Evolutionary conservation across 768 basidiomycete genomes (phyloP).

Genomic region (Krasilnikovozyma curviuscula): DNA sequence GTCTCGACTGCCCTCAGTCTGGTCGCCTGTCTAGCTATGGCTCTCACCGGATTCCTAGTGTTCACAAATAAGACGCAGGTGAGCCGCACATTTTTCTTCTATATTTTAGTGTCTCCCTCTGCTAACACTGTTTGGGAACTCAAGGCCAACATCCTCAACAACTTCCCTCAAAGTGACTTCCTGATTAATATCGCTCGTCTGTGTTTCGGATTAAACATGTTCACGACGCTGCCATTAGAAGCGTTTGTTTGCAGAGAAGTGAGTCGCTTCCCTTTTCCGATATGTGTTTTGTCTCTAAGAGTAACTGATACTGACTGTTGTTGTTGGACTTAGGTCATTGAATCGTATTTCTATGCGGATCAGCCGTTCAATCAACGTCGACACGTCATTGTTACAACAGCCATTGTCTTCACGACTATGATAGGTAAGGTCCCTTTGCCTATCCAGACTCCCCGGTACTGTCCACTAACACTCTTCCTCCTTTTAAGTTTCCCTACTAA

Average conservation of each 20-base stretch:
- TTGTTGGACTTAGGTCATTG: conserved; percentile 46
- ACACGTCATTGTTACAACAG: conserved; percentile 70
- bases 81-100: background rate
- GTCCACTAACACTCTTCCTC: background rate
- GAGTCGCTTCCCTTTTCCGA: background rate
- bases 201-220: conserved; percentile 61
- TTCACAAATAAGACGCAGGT: conserved; percentile 16
- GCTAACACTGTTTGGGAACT: conserved; percentile 25
- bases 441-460: background rate
- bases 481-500: conserved; percentile 58
- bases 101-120: background rate
- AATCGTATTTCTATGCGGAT: conserved; percentile 86
- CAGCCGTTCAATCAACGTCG: conserved; percentile 29
- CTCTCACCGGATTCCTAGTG: conserved; percentile 52
- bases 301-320: background rate
- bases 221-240: conserved; percentile 87
- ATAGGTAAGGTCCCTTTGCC: conserved; percentile 36
- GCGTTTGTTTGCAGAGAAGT: conserved; percentile 90
- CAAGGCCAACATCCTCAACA: conserved; percentile 91
- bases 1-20: conserved; percentile 70
- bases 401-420: conserved; percentile 63
- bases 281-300: background rate
- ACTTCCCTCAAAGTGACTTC: conserved; percentile 67
- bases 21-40: conserved; percentile 63
- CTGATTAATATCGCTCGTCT: conserved; percentile 88